These are phyloP conservation scores for Graphilbum ipis-grandicollis DNA, from an alignment of 2,329 filamentous ascomycete genomes.

Conservation along the genomic window DNA sequence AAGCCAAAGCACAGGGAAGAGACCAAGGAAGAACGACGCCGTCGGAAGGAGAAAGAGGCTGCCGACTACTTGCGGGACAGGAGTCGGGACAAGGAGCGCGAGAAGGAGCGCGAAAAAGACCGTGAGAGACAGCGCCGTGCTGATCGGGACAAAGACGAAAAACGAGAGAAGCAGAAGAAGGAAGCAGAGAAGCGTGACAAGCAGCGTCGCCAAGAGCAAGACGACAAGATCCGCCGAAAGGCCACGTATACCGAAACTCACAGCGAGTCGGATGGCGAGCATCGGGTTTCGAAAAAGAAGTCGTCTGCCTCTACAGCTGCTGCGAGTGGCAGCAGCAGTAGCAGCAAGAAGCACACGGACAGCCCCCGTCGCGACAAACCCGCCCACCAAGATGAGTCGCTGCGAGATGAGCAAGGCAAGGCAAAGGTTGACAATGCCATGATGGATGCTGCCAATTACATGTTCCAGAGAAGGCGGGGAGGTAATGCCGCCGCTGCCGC, in stretches of 20 bases:
- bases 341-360: conserved; percentile 14
- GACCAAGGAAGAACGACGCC: conserved; percentile 12
- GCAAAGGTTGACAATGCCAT: conserved; percentile 7
- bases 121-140: conserved; percentile 12
- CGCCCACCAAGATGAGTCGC: conserved; percentile 3
- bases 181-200: conserved; percentile 12
- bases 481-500: too few relatives aligned
- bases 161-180: conserved; percentile 19
- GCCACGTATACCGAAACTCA: conserved; percentile 9
- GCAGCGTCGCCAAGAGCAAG: conserved; percentile 11
- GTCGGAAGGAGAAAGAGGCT: conserved; percentile 16
- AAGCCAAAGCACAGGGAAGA: conserved; percentile 10
- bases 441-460: conserved; percentile 10
- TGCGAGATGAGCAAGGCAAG: conserved; percentile 1
- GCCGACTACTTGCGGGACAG: conserved; percentile 10
- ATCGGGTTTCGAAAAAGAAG: conserved; percentile 11
- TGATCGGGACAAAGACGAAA: conserved; percentile 13
- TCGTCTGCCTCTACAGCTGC: conserved; percentile 3
- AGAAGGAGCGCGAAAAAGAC: conserved; percentile 18
- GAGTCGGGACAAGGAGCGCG: conserved; percentile 12
- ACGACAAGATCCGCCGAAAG: conserved; percentile 11
- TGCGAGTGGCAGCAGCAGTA: background rate
- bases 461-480: conserved; percentile 6
- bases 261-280: conserved; percentile 12
- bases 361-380: conserved; percentile 9